Conservation (phyloP, 805 yeast genomes). For the Myxozyma sirexii region DNA sequence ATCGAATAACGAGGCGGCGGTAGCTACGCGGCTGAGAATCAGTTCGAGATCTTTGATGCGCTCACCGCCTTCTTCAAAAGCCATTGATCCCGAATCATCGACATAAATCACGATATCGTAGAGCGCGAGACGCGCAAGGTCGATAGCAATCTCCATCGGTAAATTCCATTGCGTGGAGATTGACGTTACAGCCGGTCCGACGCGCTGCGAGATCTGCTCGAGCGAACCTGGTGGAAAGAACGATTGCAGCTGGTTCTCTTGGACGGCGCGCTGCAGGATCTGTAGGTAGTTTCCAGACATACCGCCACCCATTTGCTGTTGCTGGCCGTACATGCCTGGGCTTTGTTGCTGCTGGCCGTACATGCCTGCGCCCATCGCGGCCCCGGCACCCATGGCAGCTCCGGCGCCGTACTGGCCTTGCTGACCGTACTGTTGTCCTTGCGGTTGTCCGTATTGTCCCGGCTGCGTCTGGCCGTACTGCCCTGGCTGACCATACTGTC, state of each 20-base stretch:
- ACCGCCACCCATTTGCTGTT: slow-evolving; percentile 7
- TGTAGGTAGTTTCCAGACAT: slow-evolving; percentile 24
- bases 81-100: slow-evolving; percentile 44
- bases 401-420: neutral
- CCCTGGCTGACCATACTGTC: neutral
- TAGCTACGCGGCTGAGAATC: slow-evolving; percentile 37
- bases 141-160: slow-evolving; percentile 40
- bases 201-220: slow-evolving; percentile 38
- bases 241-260: slow-evolving; percentile 37
- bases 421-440: neutral
- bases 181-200: slow-evolving; percentile 29
- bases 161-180: slow-evolving; percentile 38
- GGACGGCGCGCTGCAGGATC: slow-evolving; percentile 36
- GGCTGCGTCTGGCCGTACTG: slow-evolving; percentile 2
- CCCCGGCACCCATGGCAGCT: neutral
- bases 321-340: slow-evolving; percentile 8
- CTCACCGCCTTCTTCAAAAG: slow-evolving; percentile 41
- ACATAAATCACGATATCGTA: slow-evolving; percentile 41
- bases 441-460: slow-evolving; percentile 10
- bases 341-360: slow-evolving; percentile 8
- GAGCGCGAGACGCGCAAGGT: slow-evolving; percentile 39
- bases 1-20: slow-evolving; percentile 39
- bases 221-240: slow-evolving; percentile 40
- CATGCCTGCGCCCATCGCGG: neutral
- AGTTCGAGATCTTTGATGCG: slow-evolving; percentile 41